These are phyloP conservation scores for Candolleomyces eurysporus DNA, from an alignment of 768 basidiomycete species.

Conservation along the genomic window DNA sequence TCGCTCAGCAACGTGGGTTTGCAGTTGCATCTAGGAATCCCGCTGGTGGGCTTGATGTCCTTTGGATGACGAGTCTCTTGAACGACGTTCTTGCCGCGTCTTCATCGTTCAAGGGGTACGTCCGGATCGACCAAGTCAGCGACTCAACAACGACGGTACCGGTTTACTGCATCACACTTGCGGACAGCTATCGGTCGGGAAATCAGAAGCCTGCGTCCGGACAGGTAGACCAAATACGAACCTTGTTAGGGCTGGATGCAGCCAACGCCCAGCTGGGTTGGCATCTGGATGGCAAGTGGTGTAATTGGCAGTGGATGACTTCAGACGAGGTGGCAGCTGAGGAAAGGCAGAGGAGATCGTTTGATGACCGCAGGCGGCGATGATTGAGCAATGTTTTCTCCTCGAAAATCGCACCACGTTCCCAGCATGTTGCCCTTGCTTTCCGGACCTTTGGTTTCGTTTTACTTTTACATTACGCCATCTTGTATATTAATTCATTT, in stretches of 20 bases:
- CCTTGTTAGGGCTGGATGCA: not conserved
- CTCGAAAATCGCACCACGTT: no score
- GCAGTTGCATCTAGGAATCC: no score
- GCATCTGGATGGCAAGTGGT: not conserved
- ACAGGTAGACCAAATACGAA: not conserved
- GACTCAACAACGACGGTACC: not conserved
- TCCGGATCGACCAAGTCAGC: not conserved
- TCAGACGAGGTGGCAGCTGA: not conserved
- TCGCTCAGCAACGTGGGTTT: not conserved
- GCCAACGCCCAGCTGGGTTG: not conserved
- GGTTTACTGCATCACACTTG: not conserved
- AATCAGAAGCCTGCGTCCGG: not conserved
- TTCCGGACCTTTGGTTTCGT: no score
- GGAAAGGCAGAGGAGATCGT: not conserved
- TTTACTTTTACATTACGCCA: no score
- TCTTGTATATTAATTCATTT: no score
- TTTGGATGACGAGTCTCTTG: no score
- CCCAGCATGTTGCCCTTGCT: no score
- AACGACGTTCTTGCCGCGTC: no score
- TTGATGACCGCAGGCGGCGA: not conserved
- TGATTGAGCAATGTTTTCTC: not conserved
- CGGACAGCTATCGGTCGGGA: not conserved
- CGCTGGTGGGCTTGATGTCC: no score
- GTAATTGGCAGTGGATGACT: conserved; percentile 1
- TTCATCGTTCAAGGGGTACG: no score